phyloP scores from a whole-genome alignment of 495 filamentous ascomycete species.

The Lasiosphaeria ovina region DNA sequence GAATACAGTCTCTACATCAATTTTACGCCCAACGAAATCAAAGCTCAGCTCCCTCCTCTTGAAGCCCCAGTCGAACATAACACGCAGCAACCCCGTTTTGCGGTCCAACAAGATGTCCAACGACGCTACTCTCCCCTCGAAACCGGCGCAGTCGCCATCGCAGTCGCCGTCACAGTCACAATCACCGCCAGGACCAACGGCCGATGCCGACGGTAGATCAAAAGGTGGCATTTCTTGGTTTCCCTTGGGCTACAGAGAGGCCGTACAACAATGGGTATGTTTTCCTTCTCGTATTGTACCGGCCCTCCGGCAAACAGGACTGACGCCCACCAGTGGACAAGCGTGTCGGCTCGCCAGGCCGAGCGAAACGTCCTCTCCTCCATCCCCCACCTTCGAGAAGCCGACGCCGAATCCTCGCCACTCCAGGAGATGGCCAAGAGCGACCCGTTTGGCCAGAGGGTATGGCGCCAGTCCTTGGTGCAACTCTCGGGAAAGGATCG shows the following conservation, averaged over 20 bases:
- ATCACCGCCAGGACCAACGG: conserved; percentile 2
- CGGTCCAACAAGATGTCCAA: conserved; percentile 32
- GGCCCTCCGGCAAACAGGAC: not conserved
- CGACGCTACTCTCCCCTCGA: conserved; percentile 26
- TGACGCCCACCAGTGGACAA: conserved; percentile 66
- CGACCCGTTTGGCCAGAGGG: conserved; percentile 83
- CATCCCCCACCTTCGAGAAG: conserved; percentile 78
- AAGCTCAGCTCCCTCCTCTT: conserved; percentile 17
- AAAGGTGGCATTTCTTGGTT: conserved; percentile 49
- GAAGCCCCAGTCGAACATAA: conserved; percentile 9
- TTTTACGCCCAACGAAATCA: conserved; percentile 26
- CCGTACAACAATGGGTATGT: conserved; percentile 87
- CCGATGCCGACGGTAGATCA: conserved; percentile 1
- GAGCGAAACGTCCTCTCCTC: conserved; percentile 88
- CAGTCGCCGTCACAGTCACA: conserved; percentile 5
- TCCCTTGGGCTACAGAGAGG: conserved; percentile 87
- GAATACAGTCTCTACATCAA: conserved; percentile 25
- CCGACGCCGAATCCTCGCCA: conserved; percentile 51
- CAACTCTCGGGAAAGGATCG: conserved; percentile 80
- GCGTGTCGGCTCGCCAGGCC: conserved; percentile 73
- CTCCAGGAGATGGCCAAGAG: conserved; percentile 44
- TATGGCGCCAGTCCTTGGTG: conserved; percentile 84
- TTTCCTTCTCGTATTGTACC: not conserved
- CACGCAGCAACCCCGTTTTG: not conserved
- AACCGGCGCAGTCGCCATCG: conserved; percentile 21